phyloP scores from a whole-genome alignment of 2,329 filamentous ascomycete species.

The Beauveria australis region DNA sequence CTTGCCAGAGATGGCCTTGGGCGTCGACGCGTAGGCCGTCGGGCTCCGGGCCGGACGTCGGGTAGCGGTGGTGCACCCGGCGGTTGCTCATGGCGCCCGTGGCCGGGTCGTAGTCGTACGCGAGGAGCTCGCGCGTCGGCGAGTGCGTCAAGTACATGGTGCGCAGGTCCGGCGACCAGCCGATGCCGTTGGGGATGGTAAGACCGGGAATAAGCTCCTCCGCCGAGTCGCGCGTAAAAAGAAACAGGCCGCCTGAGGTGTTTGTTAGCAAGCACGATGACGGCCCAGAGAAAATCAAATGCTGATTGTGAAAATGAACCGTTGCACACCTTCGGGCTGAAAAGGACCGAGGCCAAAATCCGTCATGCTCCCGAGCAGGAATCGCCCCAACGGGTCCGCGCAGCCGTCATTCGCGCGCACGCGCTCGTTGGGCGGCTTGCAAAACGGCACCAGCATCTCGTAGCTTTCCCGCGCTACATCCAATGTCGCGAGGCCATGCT shows the following conservation, averaged over 20 bases:
- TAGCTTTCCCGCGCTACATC: constrained; percentile 45
- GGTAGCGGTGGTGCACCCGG: constrained; percentile 64
- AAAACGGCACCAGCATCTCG: constrained; percentile 44
- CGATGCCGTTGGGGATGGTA: constrained; percentile 76
- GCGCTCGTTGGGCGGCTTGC: constrained; percentile 37
- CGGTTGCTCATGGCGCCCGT: constrained; percentile 59
- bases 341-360: constrained; percentile 54
- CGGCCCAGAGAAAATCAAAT: too few relatives aligned
- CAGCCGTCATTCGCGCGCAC: constrained; percentile 74
- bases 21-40: constrained; percentile 81
- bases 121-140: constrained; percentile 59
- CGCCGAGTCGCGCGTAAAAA: constrained; percentile 55
- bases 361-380: constrained; percentile 84
- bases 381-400: constrained; percentile 69
- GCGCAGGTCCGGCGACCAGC: constrained; percentile 65
- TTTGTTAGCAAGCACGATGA: too few relatives aligned
- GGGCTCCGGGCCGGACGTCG: constrained; percentile 48
- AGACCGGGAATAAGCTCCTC: constrained; percentile 55
- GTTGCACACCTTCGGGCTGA: constrained; percentile 48
- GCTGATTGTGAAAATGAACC: too few relatives aligned
- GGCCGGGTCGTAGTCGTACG: constrained; percentile 62
- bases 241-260: constrained; percentile 55
- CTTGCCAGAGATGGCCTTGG: constrained; percentile 82
- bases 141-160: constrained; percentile 82
- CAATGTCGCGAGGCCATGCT: constrained; percentile 73